A percentile compares a stretch with the other conserved stretches of the same genome.
Evolutionary conservation across 2,329 filamentous ascomycete genomes (phyloP).

Genomic region (Aspergillus candidus): DNA sequence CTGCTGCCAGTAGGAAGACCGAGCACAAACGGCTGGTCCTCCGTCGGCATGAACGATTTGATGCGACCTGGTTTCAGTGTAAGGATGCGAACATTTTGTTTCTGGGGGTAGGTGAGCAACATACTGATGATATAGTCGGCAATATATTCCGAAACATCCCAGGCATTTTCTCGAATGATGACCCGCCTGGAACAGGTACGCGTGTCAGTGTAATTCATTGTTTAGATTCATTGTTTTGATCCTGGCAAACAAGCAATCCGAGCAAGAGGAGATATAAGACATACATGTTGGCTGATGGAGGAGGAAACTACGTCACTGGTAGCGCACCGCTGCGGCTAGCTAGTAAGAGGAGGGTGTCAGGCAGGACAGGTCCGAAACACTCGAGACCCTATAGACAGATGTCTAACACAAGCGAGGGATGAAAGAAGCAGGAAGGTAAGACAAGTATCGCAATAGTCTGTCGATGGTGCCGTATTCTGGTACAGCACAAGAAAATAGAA

Average conservation of each 20-base stretch:
- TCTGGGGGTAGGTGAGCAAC: slow-evolving; percentile 14
- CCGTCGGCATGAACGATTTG: slow-evolving; percentile 66
- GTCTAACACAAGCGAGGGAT: not conserved
- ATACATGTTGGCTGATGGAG: slow-evolving; percentile 18
- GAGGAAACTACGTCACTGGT: slow-evolving; percentile 23
- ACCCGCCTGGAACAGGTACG: slow-evolving; percentile 58
- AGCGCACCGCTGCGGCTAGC: not conserved
- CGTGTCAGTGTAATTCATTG: slow-evolving; percentile 6
- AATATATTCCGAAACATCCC: slow-evolving; percentile 65
- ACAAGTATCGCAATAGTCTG: too few relatives aligned
- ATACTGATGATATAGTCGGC: slow-evolving; percentile 72
- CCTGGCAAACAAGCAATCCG: too few relatives aligned
- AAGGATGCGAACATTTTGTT: not conserved
- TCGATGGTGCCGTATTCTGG: too few relatives aligned
- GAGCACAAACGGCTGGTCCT: slow-evolving; percentile 70
- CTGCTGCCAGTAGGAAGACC: slow-evolving; percentile 79
- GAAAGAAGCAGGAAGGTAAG: not conserved
- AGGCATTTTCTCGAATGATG: slow-evolving; percentile 70
- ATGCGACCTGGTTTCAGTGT: slow-evolving; percentile 56
- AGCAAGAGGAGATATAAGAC: slow-evolving; percentile 1
- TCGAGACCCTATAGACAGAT: too few relatives aligned
- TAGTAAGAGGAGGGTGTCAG: not conserved
- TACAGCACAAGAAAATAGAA: too few relatives aligned
- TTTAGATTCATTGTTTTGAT: not conserved
- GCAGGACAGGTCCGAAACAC: not conserved